These are phyloP conservation scores for Rhizopogon sp. DNA, from an alignment of 768 basidiomycete species.

Conservation along the genomic window DNA sequence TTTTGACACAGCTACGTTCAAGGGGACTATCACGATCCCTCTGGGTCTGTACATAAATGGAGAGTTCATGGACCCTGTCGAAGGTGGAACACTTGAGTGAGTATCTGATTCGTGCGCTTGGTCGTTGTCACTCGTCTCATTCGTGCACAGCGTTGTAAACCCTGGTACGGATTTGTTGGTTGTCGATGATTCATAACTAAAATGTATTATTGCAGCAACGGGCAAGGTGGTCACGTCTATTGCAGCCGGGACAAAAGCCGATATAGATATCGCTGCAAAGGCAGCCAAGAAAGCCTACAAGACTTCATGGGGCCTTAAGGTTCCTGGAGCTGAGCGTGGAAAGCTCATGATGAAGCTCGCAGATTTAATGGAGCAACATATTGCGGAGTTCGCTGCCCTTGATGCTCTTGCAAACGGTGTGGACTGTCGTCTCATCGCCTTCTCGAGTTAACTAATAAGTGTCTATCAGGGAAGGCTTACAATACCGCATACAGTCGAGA, in stretches of 20 bases:
- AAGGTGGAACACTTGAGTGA: slow-evolving; percentile 58
- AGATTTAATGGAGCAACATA: slow-evolving; percentile 54
- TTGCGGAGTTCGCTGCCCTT: slow-evolving; percentile 57
- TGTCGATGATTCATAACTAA: not conserved
- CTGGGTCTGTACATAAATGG: slow-evolving; percentile 72
- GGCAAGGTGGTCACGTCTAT: slow-evolving; percentile 56
- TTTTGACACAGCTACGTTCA: slow-evolving; percentile 53
- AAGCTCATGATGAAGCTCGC: slow-evolving; percentile 57
- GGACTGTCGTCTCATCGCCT: slow-evolving; percentile 18
- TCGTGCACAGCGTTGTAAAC: slow-evolving; percentile 44
- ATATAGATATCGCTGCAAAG: slow-evolving; percentile 67
- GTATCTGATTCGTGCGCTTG: slow-evolving; percentile 14
- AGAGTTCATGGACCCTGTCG: slow-evolving; percentile 40
- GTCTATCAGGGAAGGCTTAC: slow-evolving; percentile 2
- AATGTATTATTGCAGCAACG: slow-evolving; percentile 35
- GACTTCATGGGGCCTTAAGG: slow-evolving; percentile 58
- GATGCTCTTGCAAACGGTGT: slow-evolving; percentile 62
- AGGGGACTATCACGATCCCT: slow-evolving; percentile 48
- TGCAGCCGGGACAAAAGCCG: slow-evolving; percentile 50
- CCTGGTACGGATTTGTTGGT: slow-evolving; percentile 32
- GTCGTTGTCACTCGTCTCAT: not conserved
- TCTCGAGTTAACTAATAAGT: not conserved
- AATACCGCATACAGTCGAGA: slow-evolving; percentile 3
- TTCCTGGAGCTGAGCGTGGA: slow-evolving; percentile 45
- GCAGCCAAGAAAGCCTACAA: slow-evolving; percentile 55